These are phyloP conservation scores for Fusarium transvaalense DNA, from an alignment of 2,329 filamentous ascomycete species.

Conservation along the genomic window DNA sequence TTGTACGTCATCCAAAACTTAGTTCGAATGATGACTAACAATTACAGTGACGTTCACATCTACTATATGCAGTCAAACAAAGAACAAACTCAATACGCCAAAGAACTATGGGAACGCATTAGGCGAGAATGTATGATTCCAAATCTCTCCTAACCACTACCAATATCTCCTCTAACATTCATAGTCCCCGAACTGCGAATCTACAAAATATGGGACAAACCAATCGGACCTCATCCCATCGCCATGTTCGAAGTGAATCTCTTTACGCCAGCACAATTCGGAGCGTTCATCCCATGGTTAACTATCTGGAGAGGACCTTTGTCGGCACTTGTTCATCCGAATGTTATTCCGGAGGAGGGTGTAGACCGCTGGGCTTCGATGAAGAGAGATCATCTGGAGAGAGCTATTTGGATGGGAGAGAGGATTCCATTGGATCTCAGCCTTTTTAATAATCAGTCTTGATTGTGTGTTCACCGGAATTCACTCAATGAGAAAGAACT, in stretches of 20 bases:
- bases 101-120: constrained; percentile 81
- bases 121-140: constrained; percentile 75
- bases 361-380: constrained; percentile 50
- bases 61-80: constrained; percentile 79
- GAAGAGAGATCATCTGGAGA: constrained; percentile 71
- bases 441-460: constrained; percentile 26
- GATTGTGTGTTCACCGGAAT: accelerated
- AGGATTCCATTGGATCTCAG: constrained; percentile 67
- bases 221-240: constrained; percentile 84
- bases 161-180: not conserved
- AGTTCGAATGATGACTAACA: not conserved
- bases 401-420: constrained; percentile 81
- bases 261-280: constrained; percentile 87
- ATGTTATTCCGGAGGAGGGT: constrained; percentile 68
- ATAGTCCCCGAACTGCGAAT: constrained; percentile 86
- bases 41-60: constrained; percentile 79
- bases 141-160: accelerated
- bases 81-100: constrained; percentile 74
- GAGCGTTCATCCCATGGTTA: constrained; percentile 88
- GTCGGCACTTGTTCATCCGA: constrained; percentile 85
- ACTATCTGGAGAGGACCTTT: constrained; percentile 84
- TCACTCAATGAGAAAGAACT: accelerated
- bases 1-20: constrained; percentile 68
- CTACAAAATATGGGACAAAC: constrained; percentile 81
- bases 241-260: constrained; percentile 95